Base-by-base conservation (phyloP, 2,329 filamentous ascomycete species). In the Proliferodiscus dingleyae region DNA sequence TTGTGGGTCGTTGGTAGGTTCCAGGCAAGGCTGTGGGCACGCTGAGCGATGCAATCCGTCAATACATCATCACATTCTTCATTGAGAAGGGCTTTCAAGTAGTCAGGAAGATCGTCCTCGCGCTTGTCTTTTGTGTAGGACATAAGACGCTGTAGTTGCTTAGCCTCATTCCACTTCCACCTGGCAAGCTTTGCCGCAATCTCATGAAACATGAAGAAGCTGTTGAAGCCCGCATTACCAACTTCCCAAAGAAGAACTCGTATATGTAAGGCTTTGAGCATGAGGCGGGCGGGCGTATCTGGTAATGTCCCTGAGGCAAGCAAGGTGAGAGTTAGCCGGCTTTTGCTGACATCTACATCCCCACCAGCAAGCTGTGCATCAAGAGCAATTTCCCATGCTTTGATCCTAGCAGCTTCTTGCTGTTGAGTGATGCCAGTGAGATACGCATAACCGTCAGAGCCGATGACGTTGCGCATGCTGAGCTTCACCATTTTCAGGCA, bases 351-450 rank as follows among this genome's bases (percentile, higher is more conserved):
- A 64, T 95, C 87, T 7, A 84, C 78, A 65, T 96, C 91, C 11
- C 91, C 90, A 33, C 91, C 91, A 8, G 88, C 88, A 16, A 97
- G 75, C 64, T 96, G 91, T 21, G 91, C 89, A 65, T 97, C 91
- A 44, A 96, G 77, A 11, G 90, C 90, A 59, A 95, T 95, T 26
- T 85, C 79, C 91, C 91, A 97, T 0, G 89, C 88, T 68, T 95
- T 93, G 59, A 95, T 78, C 22, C 91, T 80, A 5, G 88, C 90
- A 41, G 78, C 80, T 64, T 96, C 91, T 64, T 95, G 84, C 47
- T 95, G 89, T 55, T 85, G 81, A 2, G 85, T 91, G 38, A 86
- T 78, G 0, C 89, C 88, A 2, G 87, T 91, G 30, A 95, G 69
- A 61, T 81, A 75, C 46, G 89, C 84, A 63, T 93, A 96, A 8